phyloP scores from a whole-genome alignment of 2,329 filamentous ascomycete species.

The Fusarium transvaalense region DNA sequence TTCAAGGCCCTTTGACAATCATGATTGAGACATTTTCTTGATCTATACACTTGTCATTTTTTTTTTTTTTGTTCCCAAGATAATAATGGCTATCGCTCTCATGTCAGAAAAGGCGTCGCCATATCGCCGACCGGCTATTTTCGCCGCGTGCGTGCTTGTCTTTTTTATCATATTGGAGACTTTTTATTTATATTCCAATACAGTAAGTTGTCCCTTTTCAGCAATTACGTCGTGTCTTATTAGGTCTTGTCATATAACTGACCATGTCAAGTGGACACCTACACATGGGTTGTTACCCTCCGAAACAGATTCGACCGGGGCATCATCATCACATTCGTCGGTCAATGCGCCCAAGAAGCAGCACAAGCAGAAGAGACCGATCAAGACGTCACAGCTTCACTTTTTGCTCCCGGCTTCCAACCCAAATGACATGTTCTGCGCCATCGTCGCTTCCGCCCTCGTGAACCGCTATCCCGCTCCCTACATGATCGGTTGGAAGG shows the following conservation, averaged over 20 bases:
- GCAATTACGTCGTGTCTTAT: no score
- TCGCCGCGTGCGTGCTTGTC: constrained; percentile 15
- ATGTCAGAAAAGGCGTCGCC: constrained; percentile 21
- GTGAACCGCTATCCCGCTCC: constrained; percentile 56
- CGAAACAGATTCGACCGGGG: constrained; percentile 20
- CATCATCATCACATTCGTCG: constrained; percentile 2
- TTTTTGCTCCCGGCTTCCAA: constrained; percentile 56
- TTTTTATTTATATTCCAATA: constrained; percentile 24
- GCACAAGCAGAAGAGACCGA: background rate
- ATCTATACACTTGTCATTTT: background rate
- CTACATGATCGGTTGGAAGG: constrained; percentile 56
- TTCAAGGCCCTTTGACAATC: background rate
- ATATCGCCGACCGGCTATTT: constrained; percentile 17
- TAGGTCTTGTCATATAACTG: background rate
- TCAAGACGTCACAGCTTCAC: constrained; percentile 52
- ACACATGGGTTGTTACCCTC: constrained; percentile 17
- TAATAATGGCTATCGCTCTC: constrained; percentile 13
- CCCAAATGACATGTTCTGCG: constrained; percentile 55
- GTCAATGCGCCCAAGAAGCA: constrained; percentile 18
- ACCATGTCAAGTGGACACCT: constrained; percentile 25
- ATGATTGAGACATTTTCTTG: constrained; percentile 10
- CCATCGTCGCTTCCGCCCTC: constrained; percentile 55
- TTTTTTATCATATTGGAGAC: constrained; percentile 31
- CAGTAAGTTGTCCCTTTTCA: constrained; percentile 7
- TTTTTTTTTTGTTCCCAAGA: background rate